Percentiles rank a stretch among this genome's conserved stretches.
phyloP scores from a whole-genome alignment of 2,329 filamentous ascomycete species.

The Trichoderma afroharzianum region DNA sequence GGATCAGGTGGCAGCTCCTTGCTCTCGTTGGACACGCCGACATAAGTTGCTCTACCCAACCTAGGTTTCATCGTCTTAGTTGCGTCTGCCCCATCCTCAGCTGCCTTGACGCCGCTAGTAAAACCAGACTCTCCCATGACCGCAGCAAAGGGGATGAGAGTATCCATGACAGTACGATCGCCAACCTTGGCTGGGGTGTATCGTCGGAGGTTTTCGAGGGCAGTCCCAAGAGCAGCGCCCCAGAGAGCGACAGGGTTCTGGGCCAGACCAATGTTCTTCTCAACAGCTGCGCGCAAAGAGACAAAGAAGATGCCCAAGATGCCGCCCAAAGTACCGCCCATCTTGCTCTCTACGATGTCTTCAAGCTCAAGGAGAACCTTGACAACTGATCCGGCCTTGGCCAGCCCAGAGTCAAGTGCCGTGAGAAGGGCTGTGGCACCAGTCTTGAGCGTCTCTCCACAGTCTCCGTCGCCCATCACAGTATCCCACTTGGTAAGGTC shows the following conservation, averaged over 20 bases:
- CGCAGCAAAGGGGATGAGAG: slow-evolving; percentile 51
- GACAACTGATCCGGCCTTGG: slow-evolving; percentile 42
- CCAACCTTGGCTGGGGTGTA: slow-evolving; percentile 55
- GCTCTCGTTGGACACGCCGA: slow-evolving; percentile 53
- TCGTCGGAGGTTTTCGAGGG: slow-evolving; percentile 44
- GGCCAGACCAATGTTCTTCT: slow-evolving; percentile 33
- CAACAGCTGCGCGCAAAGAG: slow-evolving; percentile 41
- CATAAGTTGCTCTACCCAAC: slow-evolving; percentile 65
- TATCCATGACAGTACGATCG: slow-evolving; percentile 57
- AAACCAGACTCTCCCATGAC: slow-evolving; percentile 48
- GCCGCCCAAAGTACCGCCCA: slow-evolving; percentile 52
- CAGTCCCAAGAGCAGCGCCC: slow-evolving; percentile 40
- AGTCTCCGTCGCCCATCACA: slow-evolving; percentile 63
- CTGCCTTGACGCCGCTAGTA: slow-evolving; percentile 54
- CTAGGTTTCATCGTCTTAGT: slow-evolving; percentile 64
- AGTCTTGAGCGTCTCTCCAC: slow-evolving; percentile 58
- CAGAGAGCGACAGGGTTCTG: slow-evolving; percentile 40
- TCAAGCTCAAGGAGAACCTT: slow-evolving; percentile 47
- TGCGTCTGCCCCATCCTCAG: slow-evolving; percentile 55
- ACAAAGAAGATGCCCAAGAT: slow-evolving; percentile 55
- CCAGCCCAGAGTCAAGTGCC: slow-evolving; percentile 41
- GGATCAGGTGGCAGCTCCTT: slow-evolving; percentile 61
- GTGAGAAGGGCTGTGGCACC: slow-evolving; percentile 49
- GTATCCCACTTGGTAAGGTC: slow-evolving; percentile 62
- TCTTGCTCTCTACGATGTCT: slow-evolving; percentile 53